Evolutionary conservation across 148 eudicot species (phyloP).

Genomic region (Pouteria glomerata): DNA sequence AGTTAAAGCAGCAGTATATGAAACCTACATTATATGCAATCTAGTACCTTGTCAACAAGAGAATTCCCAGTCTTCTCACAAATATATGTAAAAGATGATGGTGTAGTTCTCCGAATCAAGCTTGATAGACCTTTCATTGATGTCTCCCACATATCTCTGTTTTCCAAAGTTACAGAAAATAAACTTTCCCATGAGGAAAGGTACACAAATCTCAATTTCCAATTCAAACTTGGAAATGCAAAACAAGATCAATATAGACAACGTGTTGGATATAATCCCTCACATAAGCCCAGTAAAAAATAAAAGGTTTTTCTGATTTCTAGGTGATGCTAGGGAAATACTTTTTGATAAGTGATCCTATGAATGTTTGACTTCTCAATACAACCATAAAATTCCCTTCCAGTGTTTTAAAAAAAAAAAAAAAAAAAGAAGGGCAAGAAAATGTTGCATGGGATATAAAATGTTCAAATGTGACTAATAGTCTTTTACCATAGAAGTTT

Average conservation of each 20-base stretch:
- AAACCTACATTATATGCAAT: neutral
- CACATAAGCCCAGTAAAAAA: neutral
- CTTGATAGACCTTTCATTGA: conserved; percentile 84
- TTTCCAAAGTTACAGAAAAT: conserved; percentile 12
- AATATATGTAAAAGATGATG: conserved; percentile 77
- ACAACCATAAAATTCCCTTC: neutral
- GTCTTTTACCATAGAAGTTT: neutral
- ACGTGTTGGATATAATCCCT: neutral
- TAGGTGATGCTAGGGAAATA: neutral
- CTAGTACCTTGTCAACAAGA: conserved; percentile 62
- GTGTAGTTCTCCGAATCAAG: conserved; percentile 78
- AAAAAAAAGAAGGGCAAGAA: neutral
- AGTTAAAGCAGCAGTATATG: conserved; percentile 1
- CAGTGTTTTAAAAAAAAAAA: neutral
- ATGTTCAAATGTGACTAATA: neutral
- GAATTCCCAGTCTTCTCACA: conserved; percentile 71
- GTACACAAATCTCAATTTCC: too few relatives aligned
- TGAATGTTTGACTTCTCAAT: neutral
- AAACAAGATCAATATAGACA: neutral
- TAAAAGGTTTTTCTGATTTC: neutral
- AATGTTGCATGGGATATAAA: neutral
- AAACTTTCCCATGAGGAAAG: neutral
- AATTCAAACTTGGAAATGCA: too few relatives aligned
- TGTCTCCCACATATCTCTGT: conserved; percentile 98
- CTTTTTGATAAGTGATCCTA: neutral